phyloP scores from a whole-genome alignment of 768 basidiomycete species.

The Termitomyces sp. region DNA sequence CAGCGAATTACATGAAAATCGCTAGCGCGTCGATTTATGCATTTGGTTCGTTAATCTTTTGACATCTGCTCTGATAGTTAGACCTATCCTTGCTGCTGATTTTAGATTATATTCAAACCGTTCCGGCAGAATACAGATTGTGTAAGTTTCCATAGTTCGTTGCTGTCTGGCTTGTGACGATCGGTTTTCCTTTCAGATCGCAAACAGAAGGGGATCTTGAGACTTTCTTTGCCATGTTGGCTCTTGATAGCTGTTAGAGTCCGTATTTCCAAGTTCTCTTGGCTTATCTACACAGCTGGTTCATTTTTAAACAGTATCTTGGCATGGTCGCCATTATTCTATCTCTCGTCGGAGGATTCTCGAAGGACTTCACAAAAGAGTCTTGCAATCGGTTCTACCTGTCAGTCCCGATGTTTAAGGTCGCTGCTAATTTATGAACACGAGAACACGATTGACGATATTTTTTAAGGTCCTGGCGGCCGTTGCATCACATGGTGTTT shows the following conservation, averaged over 20 bases:
- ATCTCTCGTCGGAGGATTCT: conserved; percentile 13
- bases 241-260: conserved; percentile 13
- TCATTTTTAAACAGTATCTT: conserved; percentile 10
- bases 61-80: neutral
- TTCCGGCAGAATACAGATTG: conserved; percentile 14
- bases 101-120: conserved; percentile 16
- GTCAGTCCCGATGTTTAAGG: conserved; percentile 14
- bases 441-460: neutral
- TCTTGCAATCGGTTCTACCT: conserved; percentile 12
- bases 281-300: neutral
- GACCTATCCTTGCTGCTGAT: neutral
- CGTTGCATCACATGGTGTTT: conserved; percentile 16
- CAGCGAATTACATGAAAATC: conserved; percentile 16
- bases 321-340: conserved; percentile 15
- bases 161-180: neutral
- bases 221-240: conserved; percentile 15
- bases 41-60: conserved; percentile 10
- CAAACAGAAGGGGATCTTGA: conserved; percentile 12
- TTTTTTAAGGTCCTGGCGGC: conserved; percentile 13
- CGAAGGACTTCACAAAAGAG: conserved; percentile 9
- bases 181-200: conserved; percentile 6
- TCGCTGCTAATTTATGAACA: neutral
- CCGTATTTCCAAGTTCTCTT: neutral
- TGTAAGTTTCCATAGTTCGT: conserved; percentile 4
- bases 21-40: conserved; percentile 15